phyloP scores from a whole-genome alignment of 331 rosid genomes.

The Spiraea crenata region DNA sequence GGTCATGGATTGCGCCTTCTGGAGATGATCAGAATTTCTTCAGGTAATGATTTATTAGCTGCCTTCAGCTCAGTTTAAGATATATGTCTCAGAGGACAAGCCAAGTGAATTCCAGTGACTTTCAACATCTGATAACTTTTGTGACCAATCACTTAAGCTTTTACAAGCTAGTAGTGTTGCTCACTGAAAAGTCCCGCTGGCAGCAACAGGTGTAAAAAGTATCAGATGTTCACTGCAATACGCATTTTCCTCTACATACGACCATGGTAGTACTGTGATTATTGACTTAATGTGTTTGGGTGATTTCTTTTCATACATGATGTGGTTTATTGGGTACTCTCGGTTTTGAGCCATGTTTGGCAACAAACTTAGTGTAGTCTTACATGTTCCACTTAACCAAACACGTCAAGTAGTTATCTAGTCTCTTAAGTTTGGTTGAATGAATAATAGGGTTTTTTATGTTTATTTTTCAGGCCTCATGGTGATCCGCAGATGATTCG shows the following conservation, averaged over 20 bases:
- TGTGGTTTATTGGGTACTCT: constrained; percentile 10
- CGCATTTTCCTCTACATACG: constrained; percentile 1
- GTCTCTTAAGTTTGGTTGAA: constrained; percentile 24
- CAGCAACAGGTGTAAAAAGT: not conserved
- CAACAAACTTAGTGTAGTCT: not conserved
- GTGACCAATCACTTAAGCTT: not conserved
- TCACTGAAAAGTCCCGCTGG: not conserved
- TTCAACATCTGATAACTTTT: constrained; percentile 13
- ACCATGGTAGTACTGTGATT: constrained; percentile 1
- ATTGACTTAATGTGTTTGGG: constrained; percentile 1
- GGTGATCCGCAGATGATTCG: constrained; percentile 99
- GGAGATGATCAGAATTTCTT: constrained; percentile 70
- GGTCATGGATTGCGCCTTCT: constrained; percentile 97
- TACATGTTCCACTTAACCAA: not conserved
- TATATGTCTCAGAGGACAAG: not conserved
- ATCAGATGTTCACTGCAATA: not conserved
- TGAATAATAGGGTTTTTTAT: constrained; percentile 21
- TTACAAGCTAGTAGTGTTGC: not conserved
- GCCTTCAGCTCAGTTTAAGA: constrained; percentile 24
- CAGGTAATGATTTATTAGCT: constrained; percentile 48
- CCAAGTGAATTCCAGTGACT: not conserved
- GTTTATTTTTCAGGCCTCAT: constrained; percentile 56
- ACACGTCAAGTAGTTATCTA: not conserved
- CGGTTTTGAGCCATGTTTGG: not conserved
- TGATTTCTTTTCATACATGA: not conserved